These are phyloP conservation scores for Sporodiniella umbellata DNA, from an alignment of 371 early-diverging fungal genomes.

Conservation along the genomic window DNA sequence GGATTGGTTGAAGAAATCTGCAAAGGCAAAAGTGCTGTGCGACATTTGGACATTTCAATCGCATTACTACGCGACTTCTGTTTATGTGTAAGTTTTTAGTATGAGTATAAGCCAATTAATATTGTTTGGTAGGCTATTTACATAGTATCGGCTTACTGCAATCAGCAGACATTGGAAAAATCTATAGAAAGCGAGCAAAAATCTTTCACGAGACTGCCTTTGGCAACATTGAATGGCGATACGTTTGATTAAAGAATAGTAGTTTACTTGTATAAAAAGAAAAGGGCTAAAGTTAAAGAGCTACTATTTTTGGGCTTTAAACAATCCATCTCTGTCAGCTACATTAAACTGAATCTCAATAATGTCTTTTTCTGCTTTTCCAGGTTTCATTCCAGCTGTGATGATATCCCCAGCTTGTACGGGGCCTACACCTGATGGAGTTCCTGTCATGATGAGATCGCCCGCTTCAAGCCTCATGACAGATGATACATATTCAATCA, in stretches of 20 bases:
- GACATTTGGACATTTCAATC: background rate
- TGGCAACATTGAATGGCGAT: too few species aligned
- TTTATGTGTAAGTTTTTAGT: background rate
- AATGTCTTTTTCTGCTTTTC: slow-evolving; percentile 22
- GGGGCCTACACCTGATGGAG: slow-evolving; percentile 88
- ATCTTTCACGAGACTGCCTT: too few species aligned
- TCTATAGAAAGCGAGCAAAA: too few species aligned
- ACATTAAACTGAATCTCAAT: slow-evolving; percentile 33
- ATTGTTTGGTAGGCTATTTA: background rate
- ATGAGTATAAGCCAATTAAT: background rate
- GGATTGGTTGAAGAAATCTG: background rate
- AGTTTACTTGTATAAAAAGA: background rate
- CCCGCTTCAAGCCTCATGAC: slow-evolving; percentile 86
- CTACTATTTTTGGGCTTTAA: slow-evolving; percentile 14
- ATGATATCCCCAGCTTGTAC: slow-evolving; percentile 76
- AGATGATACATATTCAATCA: slow-evolving; percentile 75
- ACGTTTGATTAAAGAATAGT: too few species aligned
- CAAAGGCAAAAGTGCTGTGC: background rate
- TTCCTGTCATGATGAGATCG: slow-evolving; percentile 79
- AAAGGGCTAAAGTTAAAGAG: background rate
- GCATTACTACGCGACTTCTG: background rate
- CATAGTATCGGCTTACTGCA: background rate
- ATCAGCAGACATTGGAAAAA: background rate
- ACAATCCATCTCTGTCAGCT: slow-evolving; percentile 36
- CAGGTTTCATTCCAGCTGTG: slow-evolving; percentile 66